Conservation (phyloP, 345 rosid species). For the Anastatica hierochuntica region DNA sequence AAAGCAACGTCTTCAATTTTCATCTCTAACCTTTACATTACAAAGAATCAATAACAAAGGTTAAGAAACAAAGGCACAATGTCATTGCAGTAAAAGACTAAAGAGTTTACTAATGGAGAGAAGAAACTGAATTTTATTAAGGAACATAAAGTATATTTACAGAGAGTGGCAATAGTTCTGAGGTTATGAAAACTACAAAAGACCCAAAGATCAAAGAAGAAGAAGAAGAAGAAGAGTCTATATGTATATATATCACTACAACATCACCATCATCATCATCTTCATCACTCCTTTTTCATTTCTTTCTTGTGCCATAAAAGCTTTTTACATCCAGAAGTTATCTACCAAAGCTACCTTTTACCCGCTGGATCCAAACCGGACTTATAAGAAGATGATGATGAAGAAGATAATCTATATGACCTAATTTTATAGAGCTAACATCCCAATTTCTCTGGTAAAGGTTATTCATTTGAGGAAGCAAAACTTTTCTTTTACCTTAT, state of each 20-base stretch:
- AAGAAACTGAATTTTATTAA: slow-evolving; percentile 17
- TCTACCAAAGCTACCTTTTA: slow-evolving; percentile 8
- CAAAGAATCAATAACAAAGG: too few species aligned
- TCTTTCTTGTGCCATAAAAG: not conserved
- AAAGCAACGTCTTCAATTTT: too few species aligned
- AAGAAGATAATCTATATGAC: slow-evolving; percentile 13
- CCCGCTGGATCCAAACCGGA: slow-evolving; percentile 1
- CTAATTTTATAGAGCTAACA: slow-evolving; percentile 14
- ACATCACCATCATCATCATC: slow-evolving; percentile 13
- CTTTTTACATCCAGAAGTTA: slow-evolving; percentile 5
- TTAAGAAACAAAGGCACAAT: too few species aligned
- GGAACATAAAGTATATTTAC: slow-evolving; percentile 18
- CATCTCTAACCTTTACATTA: too few species aligned
- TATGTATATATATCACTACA: slow-evolving; percentile 17
- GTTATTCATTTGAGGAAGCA: slow-evolving; percentile 17
- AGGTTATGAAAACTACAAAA: slow-evolving; percentile 1
- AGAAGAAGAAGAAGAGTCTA: slow-evolving; percentile 8
- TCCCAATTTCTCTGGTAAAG: not conserved
- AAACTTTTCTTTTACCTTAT: slow-evolving; percentile 20
- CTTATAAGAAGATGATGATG: slow-evolving; percentile 6
- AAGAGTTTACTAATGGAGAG: not conserved
- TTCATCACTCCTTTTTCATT: not conserved
- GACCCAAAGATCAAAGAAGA: slow-evolving; percentile 5
- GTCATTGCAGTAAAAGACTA: too few species aligned
- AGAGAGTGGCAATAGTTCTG: slow-evolving; percentile 10